Evolutionary conservation across 345 rosid genomes (phyloP).

Genomic region (Citrus sinensis): DNA sequence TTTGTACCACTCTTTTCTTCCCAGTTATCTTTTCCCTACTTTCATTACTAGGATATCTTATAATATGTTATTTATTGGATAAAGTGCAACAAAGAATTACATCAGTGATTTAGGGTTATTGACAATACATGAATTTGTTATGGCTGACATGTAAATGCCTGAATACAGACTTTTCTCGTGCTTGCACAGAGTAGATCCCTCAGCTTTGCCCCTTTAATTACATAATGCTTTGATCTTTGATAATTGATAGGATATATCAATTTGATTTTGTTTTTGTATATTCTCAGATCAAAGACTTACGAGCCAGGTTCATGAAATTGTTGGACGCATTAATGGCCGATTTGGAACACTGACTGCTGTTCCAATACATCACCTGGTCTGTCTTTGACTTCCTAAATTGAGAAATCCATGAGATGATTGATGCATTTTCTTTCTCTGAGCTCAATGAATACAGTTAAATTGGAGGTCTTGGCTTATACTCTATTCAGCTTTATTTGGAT

Average conservation of each 20-base stretch:
- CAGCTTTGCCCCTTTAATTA: background rate
- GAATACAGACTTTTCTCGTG: background rate
- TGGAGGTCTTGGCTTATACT: background rate
- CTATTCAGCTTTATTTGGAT: background rate
- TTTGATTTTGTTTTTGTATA: conserved; percentile 9
- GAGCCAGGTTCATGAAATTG: conserved; percentile 99
- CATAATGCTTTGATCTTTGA: background rate
- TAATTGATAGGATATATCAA: background rate
- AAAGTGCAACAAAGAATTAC: too few species aligned
- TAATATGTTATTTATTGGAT: too few species aligned
- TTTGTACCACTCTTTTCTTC: too few species aligned
- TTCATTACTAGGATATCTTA: too few species aligned
- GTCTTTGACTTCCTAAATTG: conserved; percentile 18
- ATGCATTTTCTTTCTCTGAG: conserved; percentile 3
- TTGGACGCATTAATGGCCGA: conserved; percentile 98
- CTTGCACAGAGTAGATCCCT: background rate
- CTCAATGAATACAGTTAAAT: conserved; percentile 16
- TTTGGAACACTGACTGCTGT: conserved; percentile 94
- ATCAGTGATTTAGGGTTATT: too few species aligned
- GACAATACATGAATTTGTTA: too few species aligned
- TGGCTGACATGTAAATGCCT: background rate
- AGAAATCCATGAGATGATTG: background rate
- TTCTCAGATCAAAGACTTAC: conserved; percentile 93
- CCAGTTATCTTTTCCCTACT: too few species aligned
- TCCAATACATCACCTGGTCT: conserved; percentile 96